Conservation (phyloP, 2,329 filamentous ascomycete species). For the Exserohilum turcica region DNA sequence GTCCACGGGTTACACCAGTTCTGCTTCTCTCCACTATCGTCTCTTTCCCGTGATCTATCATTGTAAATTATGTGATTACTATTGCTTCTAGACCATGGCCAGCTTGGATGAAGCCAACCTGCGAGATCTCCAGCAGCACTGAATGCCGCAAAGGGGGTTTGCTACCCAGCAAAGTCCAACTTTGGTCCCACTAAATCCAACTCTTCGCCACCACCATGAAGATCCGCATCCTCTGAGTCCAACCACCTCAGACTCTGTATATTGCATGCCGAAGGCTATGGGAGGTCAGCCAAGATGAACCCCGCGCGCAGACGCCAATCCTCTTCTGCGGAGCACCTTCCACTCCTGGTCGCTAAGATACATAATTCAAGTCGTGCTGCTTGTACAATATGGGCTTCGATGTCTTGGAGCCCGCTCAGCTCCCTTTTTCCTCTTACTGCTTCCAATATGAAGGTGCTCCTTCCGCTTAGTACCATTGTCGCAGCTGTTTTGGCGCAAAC, state of each 20-base stretch:
- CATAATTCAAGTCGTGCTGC: constrained; percentile 1
- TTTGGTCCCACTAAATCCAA: not conserved
- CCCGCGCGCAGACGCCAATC: constrained; percentile 1
- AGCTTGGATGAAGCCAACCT: too few relatives aligned
- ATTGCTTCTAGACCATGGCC: too few relatives aligned
- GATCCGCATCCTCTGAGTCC: not conserved
- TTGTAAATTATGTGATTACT: not conserved
- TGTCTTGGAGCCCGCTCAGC: not conserved
- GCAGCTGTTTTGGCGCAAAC: constrained; percentile 16
- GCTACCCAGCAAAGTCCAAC: not conserved
- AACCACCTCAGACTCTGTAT: not conserved
- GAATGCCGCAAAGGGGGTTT: not conserved
- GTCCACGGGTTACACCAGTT: not conserved
- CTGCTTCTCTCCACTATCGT: not conserved
- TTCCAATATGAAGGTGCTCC: constrained; percentile 15
- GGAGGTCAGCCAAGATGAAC: constrained; percentile 4
- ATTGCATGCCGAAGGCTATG: not conserved
- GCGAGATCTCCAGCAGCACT: not conserved
- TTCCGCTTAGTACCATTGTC: constrained; percentile 15
- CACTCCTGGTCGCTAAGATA: not conserved
- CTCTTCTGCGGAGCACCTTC: not conserved
- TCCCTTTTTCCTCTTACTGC: not conserved
- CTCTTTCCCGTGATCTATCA: not conserved
- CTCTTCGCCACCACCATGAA: not conserved
- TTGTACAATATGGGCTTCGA: not conserved